Conservation (phyloP, 768 basidiomycete genomes). For the Pulveroboletus sp. region DNA sequence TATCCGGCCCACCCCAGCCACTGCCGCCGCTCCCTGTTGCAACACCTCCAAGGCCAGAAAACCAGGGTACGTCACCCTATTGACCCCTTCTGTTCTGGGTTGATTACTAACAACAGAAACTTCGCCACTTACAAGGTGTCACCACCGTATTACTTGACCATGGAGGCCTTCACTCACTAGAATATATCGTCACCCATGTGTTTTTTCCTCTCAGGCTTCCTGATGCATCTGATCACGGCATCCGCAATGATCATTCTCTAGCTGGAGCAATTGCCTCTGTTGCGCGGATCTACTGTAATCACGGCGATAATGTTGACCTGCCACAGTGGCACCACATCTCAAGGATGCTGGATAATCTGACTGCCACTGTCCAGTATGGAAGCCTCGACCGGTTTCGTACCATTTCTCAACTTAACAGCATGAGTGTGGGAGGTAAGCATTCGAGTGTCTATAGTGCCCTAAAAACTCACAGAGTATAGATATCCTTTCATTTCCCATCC, state of each 20-base stretch:
- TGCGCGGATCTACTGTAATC: slow-evolving; percentile 16
- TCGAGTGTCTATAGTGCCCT: not conserved
- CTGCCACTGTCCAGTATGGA: not conserved
- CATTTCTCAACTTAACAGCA: slow-evolving; percentile 12
- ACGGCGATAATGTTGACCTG: slow-evolving; percentile 3
- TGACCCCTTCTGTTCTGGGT: no score
- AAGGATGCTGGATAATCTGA: slow-evolving; percentile 30
- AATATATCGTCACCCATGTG: slow-evolving; percentile 39
- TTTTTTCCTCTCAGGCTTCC: slow-evolving; percentile 42
- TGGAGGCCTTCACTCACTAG: not conserved
- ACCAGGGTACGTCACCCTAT: no score
- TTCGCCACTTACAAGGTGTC: no score
- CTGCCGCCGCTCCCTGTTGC: no score
- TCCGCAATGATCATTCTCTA: slow-evolving; percentile 26
- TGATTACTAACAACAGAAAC: no score
- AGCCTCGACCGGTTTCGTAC: slow-evolving; percentile 6
- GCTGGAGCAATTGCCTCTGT: slow-evolving; percentile 15
- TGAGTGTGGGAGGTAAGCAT: slow-evolving; percentile 20
- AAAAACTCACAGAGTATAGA: slow-evolving; percentile 25
- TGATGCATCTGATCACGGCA: slow-evolving; percentile 29
- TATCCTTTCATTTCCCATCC: slow-evolving; percentile 34
- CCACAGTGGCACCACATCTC: slow-evolving; percentile 28
- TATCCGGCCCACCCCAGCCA: no score
- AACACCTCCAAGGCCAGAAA: no score
- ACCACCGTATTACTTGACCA: not conserved